Evolutionary conservation across 2,329 filamentous ascomycete species (phyloP), one percentile per base, ranked within the genome.

Genomic region (Talaromyces sp.): DNA sequence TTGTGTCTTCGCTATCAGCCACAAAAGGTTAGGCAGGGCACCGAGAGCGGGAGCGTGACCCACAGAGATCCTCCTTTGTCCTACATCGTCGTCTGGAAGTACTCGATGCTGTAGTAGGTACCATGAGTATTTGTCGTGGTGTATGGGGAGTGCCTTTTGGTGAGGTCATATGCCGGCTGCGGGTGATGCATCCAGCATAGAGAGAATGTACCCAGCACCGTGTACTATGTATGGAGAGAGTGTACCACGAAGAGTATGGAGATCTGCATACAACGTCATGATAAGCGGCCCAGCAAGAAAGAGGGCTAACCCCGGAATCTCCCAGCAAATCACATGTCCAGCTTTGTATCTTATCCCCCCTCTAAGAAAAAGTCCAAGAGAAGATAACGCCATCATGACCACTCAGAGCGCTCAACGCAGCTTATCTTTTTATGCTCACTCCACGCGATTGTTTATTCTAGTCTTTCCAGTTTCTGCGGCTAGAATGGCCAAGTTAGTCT

Each of bases 191-290:
- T 16, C 8, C 16, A 13, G 27, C 13, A 35, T 31, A 35, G 45
- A 50, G 47, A 4, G 14, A 10, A 13, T 11, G 9, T 31, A n/a
- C 22, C 9, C 1, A 22, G 22, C 22, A 22, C 22, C 2, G 22
- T 49, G 22, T 27, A 16, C 19, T 10, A 3, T 3, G 41, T 43
- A 19, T 45, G 43, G 11, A 45, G 9, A 10, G n/a, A 22, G 43
- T 5, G 19, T 22, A 45, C 27, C 6, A 27, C 27, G 35, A 3
- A 2, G 10, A 27, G 22, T 1, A 50, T 14, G 1, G 11, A 37
- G 52, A 47, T 37, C 45, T 47, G 27, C 57, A 35, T 39, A n/a
- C 49, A 47, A 65, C 63, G 63, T 61, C 63, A 65, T 61, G 63
- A 61, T 57, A 57, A 47, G 63, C 63, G 22, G 43, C 57, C 11